These are phyloP conservation scores for Fusarium liriodendri DNA, from an alignment of 2,329 filamentous ascomycete species.

Conservation along the genomic window DNA sequence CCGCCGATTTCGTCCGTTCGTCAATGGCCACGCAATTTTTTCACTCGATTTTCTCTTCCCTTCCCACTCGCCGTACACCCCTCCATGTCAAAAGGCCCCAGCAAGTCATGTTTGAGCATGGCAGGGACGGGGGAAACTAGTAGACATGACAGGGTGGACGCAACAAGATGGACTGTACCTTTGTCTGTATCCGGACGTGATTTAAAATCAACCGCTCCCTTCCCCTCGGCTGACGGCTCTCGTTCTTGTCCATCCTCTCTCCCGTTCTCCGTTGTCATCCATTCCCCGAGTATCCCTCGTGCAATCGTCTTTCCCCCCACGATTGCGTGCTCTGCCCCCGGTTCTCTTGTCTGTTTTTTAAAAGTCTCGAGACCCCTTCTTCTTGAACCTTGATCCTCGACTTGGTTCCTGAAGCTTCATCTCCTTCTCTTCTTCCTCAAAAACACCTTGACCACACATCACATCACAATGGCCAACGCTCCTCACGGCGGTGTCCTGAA, in stretches of 20 bases:
- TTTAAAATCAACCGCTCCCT: slow-evolving; percentile 37
- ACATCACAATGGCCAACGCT: slow-evolving; percentile 70
- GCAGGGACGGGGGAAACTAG: slow-evolving; percentile 28
- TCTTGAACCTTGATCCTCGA: slow-evolving; percentile 10
- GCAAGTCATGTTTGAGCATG: slow-evolving; percentile 25
- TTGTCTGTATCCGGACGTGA: slow-evolving; percentile 13
- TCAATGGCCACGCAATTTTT: slow-evolving; percentile 42
- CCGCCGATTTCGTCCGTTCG: slow-evolving; percentile 38
- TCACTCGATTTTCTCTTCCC: slow-evolving; percentile 12
- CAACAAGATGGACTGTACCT: slow-evolving; percentile 39
- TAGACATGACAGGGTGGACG: slow-evolving; percentile 35
- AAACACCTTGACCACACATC: slow-evolving; percentile 15
- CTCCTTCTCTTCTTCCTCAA: slow-evolving; percentile 3
- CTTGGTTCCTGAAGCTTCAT: slow-evolving; percentile 13
- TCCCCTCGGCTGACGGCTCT: slow-evolving; percentile 3
- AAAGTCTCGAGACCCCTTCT: slow-evolving; percentile 17
- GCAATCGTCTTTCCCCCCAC: slow-evolving; percentile 42
- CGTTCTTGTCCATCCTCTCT: slow-evolving; percentile 16
- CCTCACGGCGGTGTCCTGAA: slow-evolving; percentile 95
- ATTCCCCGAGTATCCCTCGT: slow-evolving; percentile 21
- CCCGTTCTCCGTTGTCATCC: slow-evolving; percentile 10
- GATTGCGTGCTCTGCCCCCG: slow-evolving; percentile 47
- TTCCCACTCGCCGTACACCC: slow-evolving; percentile 21
- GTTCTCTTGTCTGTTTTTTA: slow-evolving; percentile 18
- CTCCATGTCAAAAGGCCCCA: slow-evolving; percentile 27